Conservation (phyloP, 345 rosid genomes). For the Eucalyptus urophylla region DNA sequence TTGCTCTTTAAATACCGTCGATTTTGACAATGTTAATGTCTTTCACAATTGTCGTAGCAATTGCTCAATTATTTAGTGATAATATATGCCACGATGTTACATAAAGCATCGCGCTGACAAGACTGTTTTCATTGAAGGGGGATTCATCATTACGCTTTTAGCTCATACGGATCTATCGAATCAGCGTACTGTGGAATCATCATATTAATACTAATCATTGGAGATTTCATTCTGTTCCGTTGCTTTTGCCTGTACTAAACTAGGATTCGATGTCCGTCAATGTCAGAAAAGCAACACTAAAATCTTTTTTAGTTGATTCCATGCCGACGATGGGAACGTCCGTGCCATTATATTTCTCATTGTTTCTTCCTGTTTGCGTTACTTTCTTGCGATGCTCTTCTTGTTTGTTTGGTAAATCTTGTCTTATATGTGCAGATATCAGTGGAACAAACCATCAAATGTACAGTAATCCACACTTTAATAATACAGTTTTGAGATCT, state of each 20-base stretch:
- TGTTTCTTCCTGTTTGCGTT: neutral
- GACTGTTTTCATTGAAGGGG: neutral
- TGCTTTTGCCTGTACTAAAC: neutral
- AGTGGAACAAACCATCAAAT: neutral
- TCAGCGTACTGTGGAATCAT: neutral
- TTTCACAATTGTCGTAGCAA: neutral
- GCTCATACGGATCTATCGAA: neutral
- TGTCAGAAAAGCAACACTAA: neutral
- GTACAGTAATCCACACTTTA: neutral
- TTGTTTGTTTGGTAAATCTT: neutral
- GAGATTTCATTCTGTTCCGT: neutral
- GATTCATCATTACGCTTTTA: neutral
- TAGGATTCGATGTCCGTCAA: neutral
- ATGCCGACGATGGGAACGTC: neutral
- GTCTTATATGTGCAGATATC: neutral
- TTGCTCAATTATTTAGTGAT: neutral
- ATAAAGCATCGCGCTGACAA: neutral
- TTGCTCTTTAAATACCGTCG: neutral
- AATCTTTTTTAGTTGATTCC: neutral
- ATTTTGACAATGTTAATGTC: neutral
- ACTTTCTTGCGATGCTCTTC: neutral
- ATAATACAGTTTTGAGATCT: neutral
- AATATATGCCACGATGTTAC: neutral
- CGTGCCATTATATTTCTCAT: neutral
- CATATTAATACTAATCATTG: neutral